Conservation (phyloP, 371 early-diverging fungal genomes). For the Mortierella sp. region DNA sequence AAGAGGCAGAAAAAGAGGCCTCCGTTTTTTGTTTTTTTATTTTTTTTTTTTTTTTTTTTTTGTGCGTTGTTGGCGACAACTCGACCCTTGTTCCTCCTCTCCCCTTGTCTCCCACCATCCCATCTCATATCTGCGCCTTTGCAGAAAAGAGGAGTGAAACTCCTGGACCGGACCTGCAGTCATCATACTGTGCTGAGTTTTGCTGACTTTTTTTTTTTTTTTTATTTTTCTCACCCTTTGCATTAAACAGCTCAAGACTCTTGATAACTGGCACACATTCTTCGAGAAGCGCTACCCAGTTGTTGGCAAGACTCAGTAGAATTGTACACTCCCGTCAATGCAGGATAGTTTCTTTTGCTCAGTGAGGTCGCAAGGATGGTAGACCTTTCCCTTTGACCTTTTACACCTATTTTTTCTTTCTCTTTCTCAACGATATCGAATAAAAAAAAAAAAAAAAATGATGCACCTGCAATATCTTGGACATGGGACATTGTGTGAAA, state of each 20-base stretch:
- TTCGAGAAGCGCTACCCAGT: constrained; percentile 80
- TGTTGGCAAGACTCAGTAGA: constrained; percentile 59
- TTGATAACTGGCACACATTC: constrained; percentile 81
- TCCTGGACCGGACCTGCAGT: too few relatives aligned
- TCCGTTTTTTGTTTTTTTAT: neutral
- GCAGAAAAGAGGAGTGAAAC: too few relatives aligned
- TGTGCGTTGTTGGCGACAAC: constrained; percentile 41
- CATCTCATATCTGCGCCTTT: too few relatives aligned
- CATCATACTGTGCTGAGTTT: neutral
- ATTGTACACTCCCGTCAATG: too few relatives aligned
- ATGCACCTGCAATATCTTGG: too few relatives aligned
- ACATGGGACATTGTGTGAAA: too few relatives aligned
- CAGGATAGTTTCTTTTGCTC: too few relatives aligned
- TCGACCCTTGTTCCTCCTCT: constrained; percentile 72
- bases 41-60: neutral
- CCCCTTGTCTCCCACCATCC: too few relatives aligned
- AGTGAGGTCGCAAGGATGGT: too few relatives aligned
- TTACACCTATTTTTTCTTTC: neutral
- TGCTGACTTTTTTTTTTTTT: neutral
- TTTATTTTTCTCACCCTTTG: neutral
- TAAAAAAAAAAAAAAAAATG: neutral
- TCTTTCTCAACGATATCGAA: neutral
- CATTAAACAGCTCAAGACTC: constrained; percentile 59
- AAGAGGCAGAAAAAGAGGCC: neutral
- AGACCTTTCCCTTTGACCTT: neutral